phyloP scores from a whole-genome alignment of 2,329 filamentous ascomycete species.

The Stylonectria norvegica region DNA sequence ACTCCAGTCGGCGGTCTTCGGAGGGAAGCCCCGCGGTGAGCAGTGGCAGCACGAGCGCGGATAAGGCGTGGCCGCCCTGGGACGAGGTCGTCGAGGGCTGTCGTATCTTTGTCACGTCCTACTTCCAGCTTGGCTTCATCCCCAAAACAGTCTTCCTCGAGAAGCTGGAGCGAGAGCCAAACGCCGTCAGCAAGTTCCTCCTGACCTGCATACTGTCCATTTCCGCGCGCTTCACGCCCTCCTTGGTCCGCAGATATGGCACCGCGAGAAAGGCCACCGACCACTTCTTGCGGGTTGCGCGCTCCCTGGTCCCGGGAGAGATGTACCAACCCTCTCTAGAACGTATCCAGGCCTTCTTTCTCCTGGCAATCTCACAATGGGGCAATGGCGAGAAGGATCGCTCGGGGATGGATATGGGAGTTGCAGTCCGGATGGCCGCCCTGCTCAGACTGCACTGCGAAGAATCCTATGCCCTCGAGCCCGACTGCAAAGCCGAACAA shows the following conservation, averaged over 20 bases:
- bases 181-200: conserved; percentile 28
- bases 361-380: conserved; percentile 33
- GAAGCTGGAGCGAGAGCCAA: conserved; percentile 15
- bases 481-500: conserved; percentile 24
- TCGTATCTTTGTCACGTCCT: conserved; percentile 27
- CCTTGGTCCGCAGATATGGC: conserved; percentile 23
- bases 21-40: not conserved
- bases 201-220: conserved; percentile 29
- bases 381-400: conserved; percentile 31
- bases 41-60: not conserved
- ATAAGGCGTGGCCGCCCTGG: conserved; percentile 17
- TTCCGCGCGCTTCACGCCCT: conserved; percentile 31
- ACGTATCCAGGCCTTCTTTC: conserved; percentile 31
- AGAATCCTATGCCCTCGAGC: conserved; percentile 31
- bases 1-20: not conserved
- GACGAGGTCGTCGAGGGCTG: conserved; percentile 29
- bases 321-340: conserved; percentile 31
- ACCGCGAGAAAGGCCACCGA: conserved; percentile 23
- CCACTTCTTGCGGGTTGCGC: conserved; percentile 25
- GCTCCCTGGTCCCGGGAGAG: conserved; percentile 21
- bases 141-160: conserved; percentile 32
- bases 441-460: conserved; percentile 36
- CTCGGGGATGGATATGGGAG: conserved; percentile 36
- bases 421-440: conserved; percentile 35
- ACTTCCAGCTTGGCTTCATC: conserved; percentile 33